Evolutionary conservation across 495 filamentous ascomycete genomes (phyloP), one percentile per base, ranked within the genome.

Genomic region (Penicillium desertorum): DNA sequence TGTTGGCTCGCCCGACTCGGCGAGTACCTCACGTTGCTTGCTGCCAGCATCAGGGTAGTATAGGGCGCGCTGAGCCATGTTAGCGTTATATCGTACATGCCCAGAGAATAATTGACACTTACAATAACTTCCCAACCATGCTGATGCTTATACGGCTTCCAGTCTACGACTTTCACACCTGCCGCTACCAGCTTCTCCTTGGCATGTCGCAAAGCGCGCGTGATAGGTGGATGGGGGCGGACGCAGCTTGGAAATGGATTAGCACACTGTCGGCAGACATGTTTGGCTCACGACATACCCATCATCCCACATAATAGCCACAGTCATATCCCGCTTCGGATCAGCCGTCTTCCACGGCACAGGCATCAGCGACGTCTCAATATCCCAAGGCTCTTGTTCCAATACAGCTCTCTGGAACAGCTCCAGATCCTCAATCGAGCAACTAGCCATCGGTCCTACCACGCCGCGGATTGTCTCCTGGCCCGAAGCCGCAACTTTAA

Each of bases 221-320:
- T 74, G 0, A 92, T 74, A 1, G 89, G 89, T 4, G 88, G 89
- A 62, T 91, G 88, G 2, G 88, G 87, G 43, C 76, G 80, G 44
- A 74, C 74, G 57, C 36, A 56, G n/a, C 69, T 69, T 10, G 32
- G 2, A 45, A 27, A 25, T 2, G 0, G 7, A 22, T 19, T n/a
- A 42, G 17, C 20, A 39, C 0, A 36, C 14, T 14, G 17, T 9
- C 9, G 1, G n/a, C 27, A 22, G 39, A 46, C 2, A 57, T 60
- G 3, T 34, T n/a, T 32, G 22, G 4, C 0, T 6, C 1, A 3
- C 12, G 27, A 47, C 65, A 29, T 64, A 75, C 27, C 82, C 84
- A 63, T 93, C 89, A 69, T 87, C 73, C 81, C 83, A 86, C 49
- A 91, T 72, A 20, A 93, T 81, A 3, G 73, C 89, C 25, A 93